Evolutionary conservation across 2,329 filamentous ascomycete species (phyloP).

Genomic region (Knufia fluminis): DNA sequence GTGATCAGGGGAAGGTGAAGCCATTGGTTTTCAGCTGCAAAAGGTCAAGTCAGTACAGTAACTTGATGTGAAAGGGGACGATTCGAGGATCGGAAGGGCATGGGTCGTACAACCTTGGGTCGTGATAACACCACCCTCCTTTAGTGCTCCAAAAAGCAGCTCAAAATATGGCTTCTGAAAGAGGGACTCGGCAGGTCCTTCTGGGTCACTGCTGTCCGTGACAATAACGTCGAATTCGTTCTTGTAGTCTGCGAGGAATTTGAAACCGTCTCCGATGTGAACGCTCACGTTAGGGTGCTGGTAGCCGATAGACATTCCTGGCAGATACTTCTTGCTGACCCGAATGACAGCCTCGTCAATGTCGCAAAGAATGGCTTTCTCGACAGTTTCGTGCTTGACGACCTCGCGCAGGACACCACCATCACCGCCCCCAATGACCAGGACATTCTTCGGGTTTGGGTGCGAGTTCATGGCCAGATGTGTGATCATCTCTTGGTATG

Average conservation of each 20-base stretch:
- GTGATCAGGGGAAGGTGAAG: conserved; percentile 89
- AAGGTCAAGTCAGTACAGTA: conserved; percentile 16
- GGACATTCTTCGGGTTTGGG: conserved; percentile 94
- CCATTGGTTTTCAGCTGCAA: conserved; percentile 94
- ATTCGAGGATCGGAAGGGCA: conserved; percentile 36
- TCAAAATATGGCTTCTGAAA: conserved; percentile 99
- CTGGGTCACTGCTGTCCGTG: conserved; percentile 95
- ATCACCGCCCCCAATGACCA: conserved; percentile 96
- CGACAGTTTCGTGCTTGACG: conserved; percentile 95
- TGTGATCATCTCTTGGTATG: conserved; percentile 98
- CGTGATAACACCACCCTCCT: conserved; percentile 94
- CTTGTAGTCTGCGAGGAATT: conserved; percentile 94
- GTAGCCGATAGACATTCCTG: conserved; percentile 86
- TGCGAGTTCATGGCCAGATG: conserved; percentile 98
- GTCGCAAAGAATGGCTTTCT: conserved; percentile 94
- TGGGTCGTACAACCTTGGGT: conserved; percentile 99
- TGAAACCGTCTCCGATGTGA: conserved; percentile 95
- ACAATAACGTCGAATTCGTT: conserved; percentile 99
- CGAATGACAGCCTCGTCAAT: conserved; percentile 99
- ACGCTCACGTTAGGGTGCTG: conserved; percentile 87
- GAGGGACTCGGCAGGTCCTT: conserved; percentile 88
- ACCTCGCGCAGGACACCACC: conserved; percentile 96
- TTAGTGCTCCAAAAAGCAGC: conserved; percentile 79
- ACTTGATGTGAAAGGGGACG: neutral
- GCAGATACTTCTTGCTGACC: conserved; percentile 95